phyloP scores from a whole-genome alignment of 2,329 filamentous ascomycete genomes.

The Dendrostoma leiphaemia region DNA sequence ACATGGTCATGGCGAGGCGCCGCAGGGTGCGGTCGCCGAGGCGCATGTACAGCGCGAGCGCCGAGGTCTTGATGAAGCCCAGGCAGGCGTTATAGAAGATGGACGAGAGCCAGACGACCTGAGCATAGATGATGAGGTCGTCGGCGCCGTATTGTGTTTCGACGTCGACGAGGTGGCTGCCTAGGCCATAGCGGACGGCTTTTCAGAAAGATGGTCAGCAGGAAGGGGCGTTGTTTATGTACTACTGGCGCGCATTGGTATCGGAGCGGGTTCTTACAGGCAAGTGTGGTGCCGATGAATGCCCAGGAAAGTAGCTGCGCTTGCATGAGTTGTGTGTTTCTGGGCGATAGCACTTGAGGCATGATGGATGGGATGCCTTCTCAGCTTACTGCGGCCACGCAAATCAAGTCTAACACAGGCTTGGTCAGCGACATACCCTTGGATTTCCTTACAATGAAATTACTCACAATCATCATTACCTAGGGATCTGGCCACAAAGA shows the following conservation, averaged over 20 bases:
- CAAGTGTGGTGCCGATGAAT: constrained; percentile 2
- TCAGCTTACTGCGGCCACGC: not conserved
- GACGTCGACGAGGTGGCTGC: not conserved
- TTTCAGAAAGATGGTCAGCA: not conserved
- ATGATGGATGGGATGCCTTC: not conserved
- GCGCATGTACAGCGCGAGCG: constrained; percentile 43
- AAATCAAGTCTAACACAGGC: not conserved
- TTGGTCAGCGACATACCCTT: not conserved
- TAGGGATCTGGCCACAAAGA: not conserved
- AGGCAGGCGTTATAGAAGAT: constrained; percentile 47
- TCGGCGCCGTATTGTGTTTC: not conserved
- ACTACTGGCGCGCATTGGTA: no score
- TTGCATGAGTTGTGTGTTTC: not conserved
- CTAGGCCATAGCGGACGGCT: constrained; percentile 7
- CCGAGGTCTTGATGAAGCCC: constrained; percentile 47
- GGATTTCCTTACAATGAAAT: not conserved
- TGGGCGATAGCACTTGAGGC: no score
- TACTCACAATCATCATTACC: constrained; percentile 6
- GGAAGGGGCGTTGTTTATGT: not conserved
- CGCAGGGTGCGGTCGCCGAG: constrained; percentile 36
- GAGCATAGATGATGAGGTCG: constrained; percentile 4
- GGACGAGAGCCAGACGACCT: constrained; percentile 41
- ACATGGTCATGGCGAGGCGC: constrained; percentile 35
- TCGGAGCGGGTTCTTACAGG: not conserved
- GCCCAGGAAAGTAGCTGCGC: constrained; percentile 4